Base-by-base conservation (phyloP, 2,329 filamentous ascomycete species). In the Fusarium sp. region DNA sequence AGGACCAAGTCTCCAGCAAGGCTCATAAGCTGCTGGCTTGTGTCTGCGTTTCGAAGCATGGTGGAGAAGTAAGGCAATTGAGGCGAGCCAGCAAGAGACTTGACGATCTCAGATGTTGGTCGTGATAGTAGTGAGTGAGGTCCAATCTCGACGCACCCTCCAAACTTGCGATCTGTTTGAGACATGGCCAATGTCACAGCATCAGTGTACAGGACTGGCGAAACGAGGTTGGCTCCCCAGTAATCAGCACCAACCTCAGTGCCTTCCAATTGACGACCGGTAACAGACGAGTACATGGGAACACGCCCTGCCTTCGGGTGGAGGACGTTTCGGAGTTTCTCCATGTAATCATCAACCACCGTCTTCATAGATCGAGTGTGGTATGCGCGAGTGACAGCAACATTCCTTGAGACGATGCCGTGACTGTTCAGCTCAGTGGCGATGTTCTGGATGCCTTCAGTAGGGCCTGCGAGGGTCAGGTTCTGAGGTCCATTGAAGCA, bases 401-500 rank as follows among this genome's bases (percentile, higher is more conserved):
- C 70, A 13, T 59, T 49, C 7, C 70, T 73, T 2, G 65, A 62
- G 18, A 70, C 54, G 10, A 73, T 73, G 5, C 65, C 62, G 39
- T 67, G 59, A 14, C 30, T 55, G 28, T 21, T 52, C 4, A 73
- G 65, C 45, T 73, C 70, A 26, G 44, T 23, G 7, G 70, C 51
- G 13, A 73, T 44, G 6, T 65, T 72, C 51, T 67, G 53, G 34
- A 73, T 37, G 14, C 68, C 70, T 19, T 73, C 70, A 7, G 48
- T 52, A 44, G 70, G 49, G 3, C 70, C 70, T 6, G 70, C 70
- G 11, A 73, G 70, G 12, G 70, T 73, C 2, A 73, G 49, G 6
- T 73, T 73, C 51, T 73, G 58, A 26, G 70, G 70, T 19, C 70
- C 70, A 11, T 73, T 73, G 57, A 73, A 73, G 41, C 70, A 73